Evolutionary conservation across 106 monocot species (phyloP), one percentile per base, ranked within the genome.

Genomic region (Allium cepa): DNA sequence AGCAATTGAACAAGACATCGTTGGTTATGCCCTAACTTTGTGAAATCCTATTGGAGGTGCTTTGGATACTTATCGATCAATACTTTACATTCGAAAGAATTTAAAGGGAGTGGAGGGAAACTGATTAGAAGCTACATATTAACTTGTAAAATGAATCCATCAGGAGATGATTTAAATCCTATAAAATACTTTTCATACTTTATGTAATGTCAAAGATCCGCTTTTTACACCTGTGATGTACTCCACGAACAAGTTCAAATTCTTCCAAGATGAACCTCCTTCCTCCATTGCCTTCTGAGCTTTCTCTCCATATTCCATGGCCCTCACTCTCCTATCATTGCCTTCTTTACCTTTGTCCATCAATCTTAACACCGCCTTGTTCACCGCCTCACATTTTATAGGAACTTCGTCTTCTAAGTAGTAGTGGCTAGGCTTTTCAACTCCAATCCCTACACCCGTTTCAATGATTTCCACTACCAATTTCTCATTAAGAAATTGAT

Each of bases 401-500:
- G 22, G 16, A 7, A 50, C 75, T 13, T 50, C 75, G n/a, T 56
- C 57, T 11, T 26, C 67, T 12, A 18, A 49, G 36, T 9, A 22
- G 26, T 22, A 7, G 47, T 17, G 22, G 36, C 11, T 6, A 2
- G 65, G 55, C 27, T 47, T 56, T 28, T 9, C 13, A 16, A 57
- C 49, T 12, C 71, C 71, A 7, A 71, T 51, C 3, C 62, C 62
- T 14, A 71, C 61, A 3, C 71, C 71, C 13, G 62, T 50, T 62
- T 26, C 36, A 8, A 71, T 9, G 9, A 71, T 57, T 8, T 71
- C 61, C 46, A 71, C 71, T 16, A 74, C 74, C 56, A 74, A 15
- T 6, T 26, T 65, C 66, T 74, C 73, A 57, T 74, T 74, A 46
- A 74, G 56, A 7, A 71, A 71, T 62, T 71, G 74, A 45, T 75